Evolutionary conservation across 2,329 filamentous ascomycete species (phyloP).

Genomic region (Scytalidium lignicola): DNA sequence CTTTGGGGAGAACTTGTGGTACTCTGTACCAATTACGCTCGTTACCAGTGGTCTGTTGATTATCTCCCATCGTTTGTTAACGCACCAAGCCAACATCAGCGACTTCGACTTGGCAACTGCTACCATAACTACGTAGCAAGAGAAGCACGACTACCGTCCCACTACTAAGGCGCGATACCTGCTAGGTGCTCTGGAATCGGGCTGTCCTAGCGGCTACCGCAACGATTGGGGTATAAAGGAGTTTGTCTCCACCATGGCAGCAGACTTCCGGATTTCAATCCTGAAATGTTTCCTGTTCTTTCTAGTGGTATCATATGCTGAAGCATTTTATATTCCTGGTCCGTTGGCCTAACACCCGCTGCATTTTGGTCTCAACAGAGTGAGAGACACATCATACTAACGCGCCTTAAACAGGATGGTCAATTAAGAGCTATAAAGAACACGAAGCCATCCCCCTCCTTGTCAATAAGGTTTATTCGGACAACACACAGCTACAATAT

Average conservation of each 20-base stretch:
- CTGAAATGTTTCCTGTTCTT: conserved; percentile 43
- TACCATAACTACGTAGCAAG: neutral
- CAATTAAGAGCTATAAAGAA: conserved; percentile 72
- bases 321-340: conserved; percentile 86
- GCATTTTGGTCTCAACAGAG: neutral
- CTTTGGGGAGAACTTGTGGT: conserved; percentile 25
- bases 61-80: neutral
- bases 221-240: no score
- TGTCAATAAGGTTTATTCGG: conserved; percentile 88
- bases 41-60: conserved; percentile 28
- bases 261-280: conserved; percentile 25
- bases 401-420: conserved; percentile 58
- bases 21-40: conserved; percentile 51
- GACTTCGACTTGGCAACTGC: neutral
- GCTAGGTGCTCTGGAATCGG: no score
- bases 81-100: neutral
- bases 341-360: conserved; percentile 23
- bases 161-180: no score
- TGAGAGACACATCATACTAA: conserved; percentile 2
- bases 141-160: neutral
- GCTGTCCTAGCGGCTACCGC: no score
- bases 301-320: conserved; percentile 41
- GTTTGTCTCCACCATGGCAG: conserved; percentile 11
- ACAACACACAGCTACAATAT: conserved; percentile 86
- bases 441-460: conserved; percentile 77